These are phyloP conservation scores for Neurospora sp. DNA, from an alignment of 495 filamentous ascomycete species.

Conservation along the genomic window DNA sequence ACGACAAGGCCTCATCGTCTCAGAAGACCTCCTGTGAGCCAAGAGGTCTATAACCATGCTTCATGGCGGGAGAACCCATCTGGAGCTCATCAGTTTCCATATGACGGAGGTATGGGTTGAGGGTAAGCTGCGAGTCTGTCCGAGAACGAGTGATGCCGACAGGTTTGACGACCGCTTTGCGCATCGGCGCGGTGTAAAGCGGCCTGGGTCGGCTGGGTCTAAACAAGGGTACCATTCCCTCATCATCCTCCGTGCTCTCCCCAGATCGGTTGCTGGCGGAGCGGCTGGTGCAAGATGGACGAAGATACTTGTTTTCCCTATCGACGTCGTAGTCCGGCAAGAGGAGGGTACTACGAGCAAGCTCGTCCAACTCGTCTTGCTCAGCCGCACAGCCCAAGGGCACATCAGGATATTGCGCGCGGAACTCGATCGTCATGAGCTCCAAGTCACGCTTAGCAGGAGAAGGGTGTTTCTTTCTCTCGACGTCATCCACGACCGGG, in stretches of 20 bases:
- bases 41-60: conserved; percentile 1
- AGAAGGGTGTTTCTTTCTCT: conserved; percentile 6
- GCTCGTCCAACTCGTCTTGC: conserved; percentile 2
- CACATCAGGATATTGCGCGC: background rate
- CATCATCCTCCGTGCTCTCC: background rate
- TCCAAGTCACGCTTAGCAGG: conserved; percentile 4
- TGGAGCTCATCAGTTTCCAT: conserved; percentile 4
- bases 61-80: background rate
- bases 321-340: background rate
- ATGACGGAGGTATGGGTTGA: background rate
- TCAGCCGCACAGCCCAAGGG: background rate
- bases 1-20: background rate
- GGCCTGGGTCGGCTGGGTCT: background rate
- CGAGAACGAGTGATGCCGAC: conserved; percentile 1
- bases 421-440: background rate
- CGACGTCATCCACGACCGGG: background rate
- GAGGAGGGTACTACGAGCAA: background rate
- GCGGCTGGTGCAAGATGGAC: background rate
- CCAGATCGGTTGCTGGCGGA: background rate
- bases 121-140: background rate
- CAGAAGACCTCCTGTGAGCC: conserved; percentile 1
- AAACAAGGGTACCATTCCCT: background rate
- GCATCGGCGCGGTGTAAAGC: background rate
- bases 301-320: background rate
- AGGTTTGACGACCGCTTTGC: background rate